Base-by-base conservation (phyloP, 192 early-diverging fungal species). In the Gaertneriomyces semiglobifer region DNA sequence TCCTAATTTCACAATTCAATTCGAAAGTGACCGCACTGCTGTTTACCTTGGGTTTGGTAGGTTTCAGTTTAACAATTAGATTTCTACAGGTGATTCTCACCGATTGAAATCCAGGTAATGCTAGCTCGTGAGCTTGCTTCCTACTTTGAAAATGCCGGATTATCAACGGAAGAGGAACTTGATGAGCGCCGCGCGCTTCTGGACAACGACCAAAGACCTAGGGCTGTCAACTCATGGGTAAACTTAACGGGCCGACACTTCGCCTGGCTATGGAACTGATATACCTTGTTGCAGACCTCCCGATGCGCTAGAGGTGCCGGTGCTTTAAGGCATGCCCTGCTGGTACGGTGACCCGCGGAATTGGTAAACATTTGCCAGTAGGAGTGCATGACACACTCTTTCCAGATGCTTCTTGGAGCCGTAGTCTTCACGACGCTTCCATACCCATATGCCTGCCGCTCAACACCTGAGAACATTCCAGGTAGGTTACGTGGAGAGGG, bases 371-470 rank as follows among this genome's bases (percentile, higher is more conserved):
- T 51, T 5, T 33, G 39, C 14, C 12, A n/a, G 8, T 48, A 19
- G 5, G 53, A 42, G 18, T 53, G 12, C 10, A 66, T 18, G 14
- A 57, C 39, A 41, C 12, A 53, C 62, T 11, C 6, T 8, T 44
- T 41, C 5, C 44, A 68, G 66, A 68, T 68, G 66, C 66, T 68
- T 19, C 40, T 68, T 7, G 66, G 58, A 20, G 66, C 58, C 38
- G 51, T 50, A 3, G 44, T 68, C 58, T 58, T 66, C 46, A 40
- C 42, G 11, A 56, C 54, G 53, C 18, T 66, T 7, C 65, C 65
- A 14, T 7, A 58, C 5, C 65, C 65, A 10, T 66, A 58, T 47
- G 33, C 55, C 8, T 66, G 65, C 51, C 39, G 18, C 6, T 9
- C 38, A 6, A 7, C 58, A 7, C 14, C 12, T n/a, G 54, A 54